Base-by-base conservation (phyloP, 371 early-diverging fungal species). In the Apophysomyces trapeziformis region DNA sequence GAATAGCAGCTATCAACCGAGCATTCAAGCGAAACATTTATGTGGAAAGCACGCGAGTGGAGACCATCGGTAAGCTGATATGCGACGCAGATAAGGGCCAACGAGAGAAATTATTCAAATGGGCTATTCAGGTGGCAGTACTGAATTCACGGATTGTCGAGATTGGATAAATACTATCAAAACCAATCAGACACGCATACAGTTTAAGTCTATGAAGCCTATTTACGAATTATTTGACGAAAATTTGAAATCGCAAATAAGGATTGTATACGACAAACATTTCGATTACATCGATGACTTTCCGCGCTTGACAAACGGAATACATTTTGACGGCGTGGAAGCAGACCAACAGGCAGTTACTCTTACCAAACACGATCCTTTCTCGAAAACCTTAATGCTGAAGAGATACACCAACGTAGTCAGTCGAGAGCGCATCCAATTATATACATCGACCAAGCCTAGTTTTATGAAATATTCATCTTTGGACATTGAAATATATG, bases 131-230 rank as follows among this genome's bases (percentile, higher is more conserved):
- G 54, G 54, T 21, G 54, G 54, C 21, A 50, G 54, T 11, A 21
- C 54, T 18, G 9, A n/a, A 4, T 50, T 50, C 21, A 50, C 54
- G n/a, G 54, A 21, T 18, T 50, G 54, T 26, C 54, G 21, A 21
- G 54, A 50, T 50, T 50, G 54, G 54, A 50, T 50, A n/a, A n/a
- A 50, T 18, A 6, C 54, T n/a, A 26, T 21, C 21, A 50, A 21
- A 50, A 21, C 54, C 16, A 50, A 50, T 21, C 54, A 50, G 21
- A 50, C 54, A 50, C 54, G 54, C 54, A 50, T 50, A 21, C 54
- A 50, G 21, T 21, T 50, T 26, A 50, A 50, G 9, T 16, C 54
- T 1, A 9, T 50, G 21, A 50, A 21, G 21, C 54, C 54, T 9
- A 18, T 50, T 2, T 50, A 50, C 21, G 54, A 50, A 50, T 8